A percentile compares a stretch with the other conserved stretches of the same genome.
These are phyloP conservation scores for Prunus persica DNA, from an alignment of 306 rosid genomes.

Conservation along the genomic window Prunus_persica_NCBIv2 NC_034009.1:43008001-43008500, in stretches of 20 bases:
- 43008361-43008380: constrained; percentile 56
- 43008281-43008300: constrained; percentile 26
- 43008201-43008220: constrained; percentile 37
- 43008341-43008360: constrained; percentile 27
- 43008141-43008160: constrained; percentile 29
- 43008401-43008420: constrained; percentile 24
- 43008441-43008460: constrained; percentile 31
- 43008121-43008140: constrained; percentile 22
- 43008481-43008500: not conserved
- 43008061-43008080: constrained; percentile 57
- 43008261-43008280: constrained; percentile 38
- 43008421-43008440: constrained; percentile 11
- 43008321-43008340: constrained; percentile 16
- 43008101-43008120: constrained; percentile 38
- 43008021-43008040: constrained; percentile 46
- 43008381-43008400: constrained; percentile 58
- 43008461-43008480: constrained; percentile 11
- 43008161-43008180: constrained; percentile 53
- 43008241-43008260: constrained; percentile 62
- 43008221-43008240: constrained; percentile 55
- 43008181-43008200: constrained; percentile 37
- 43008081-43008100: constrained; percentile 56
- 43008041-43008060: constrained; percentile 64
- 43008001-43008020: constrained; percentile 47
- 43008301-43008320: constrained; percentile 43